Evolutionary conservation across 2,329 filamentous ascomycete species (phyloP).

Genomic region (Aureobasidium musti): DNA sequence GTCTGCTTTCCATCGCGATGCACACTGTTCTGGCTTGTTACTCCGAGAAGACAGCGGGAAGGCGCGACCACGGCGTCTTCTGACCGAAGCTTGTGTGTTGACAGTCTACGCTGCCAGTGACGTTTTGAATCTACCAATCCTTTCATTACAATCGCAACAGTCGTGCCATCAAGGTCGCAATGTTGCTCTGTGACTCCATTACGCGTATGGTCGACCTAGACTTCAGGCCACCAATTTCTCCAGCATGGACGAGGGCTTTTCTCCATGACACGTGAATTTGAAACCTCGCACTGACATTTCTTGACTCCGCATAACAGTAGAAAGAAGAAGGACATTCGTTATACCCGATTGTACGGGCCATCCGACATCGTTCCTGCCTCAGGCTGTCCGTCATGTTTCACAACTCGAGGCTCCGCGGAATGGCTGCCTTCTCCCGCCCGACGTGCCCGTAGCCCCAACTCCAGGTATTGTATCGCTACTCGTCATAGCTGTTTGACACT

Average conservation of each 20-base stretch:
- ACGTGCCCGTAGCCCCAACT: background rate
- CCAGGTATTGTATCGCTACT: background rate
- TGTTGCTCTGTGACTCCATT: background rate
- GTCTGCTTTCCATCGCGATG: too few species aligned
- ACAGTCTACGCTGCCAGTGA: background rate
- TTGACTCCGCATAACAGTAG: background rate
- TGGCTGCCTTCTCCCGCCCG: background rate
- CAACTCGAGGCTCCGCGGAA: constrained; percentile 10
- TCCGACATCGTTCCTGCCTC: background rate
- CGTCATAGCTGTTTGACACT: constrained; percentile 8
- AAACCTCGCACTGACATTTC: background rate
- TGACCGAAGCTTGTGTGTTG: background rate
- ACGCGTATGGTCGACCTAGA: background rate
- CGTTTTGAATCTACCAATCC: background rate
- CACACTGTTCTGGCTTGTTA: too few species aligned
- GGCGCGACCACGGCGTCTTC: background rate
- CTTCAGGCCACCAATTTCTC: background rate
- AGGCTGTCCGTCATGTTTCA: constrained; percentile 13
- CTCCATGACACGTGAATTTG: background rate
- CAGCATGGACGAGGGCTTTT: background rate
- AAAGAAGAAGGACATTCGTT: too few species aligned
- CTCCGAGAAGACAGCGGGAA: background rate
- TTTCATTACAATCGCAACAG: background rate
- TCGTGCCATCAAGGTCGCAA: background rate
- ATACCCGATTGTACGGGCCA: background rate